A percentile compares a stretch with the other conserved stretches of the same genome.
Evolutionary conservation across 176 grass and related monocot genomes (phyloP).

Genomic region (Luzula sylvatica): DNA sequence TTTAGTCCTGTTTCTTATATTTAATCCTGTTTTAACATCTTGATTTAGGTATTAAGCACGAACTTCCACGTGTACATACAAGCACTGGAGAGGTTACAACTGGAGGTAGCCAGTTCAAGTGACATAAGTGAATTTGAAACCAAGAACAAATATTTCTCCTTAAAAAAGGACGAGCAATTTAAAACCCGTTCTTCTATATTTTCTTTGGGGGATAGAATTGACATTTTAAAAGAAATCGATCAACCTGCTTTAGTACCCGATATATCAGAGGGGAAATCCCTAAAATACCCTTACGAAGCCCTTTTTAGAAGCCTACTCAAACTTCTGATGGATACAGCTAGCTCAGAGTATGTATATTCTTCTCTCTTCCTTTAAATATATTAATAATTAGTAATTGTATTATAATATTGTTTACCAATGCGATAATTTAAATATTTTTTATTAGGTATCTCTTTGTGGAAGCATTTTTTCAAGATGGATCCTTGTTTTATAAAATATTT

Average conservation of each 20-base stretch:
- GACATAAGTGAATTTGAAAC: slow-evolving; percentile 53
- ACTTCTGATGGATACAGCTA: slow-evolving; percentile 89
- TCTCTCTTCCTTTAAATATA: neutral
- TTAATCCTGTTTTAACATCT: slow-evolving; percentile 1
- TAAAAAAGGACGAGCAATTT: slow-evolving; percentile 48
- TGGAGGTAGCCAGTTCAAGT: slow-evolving; percentile 43
- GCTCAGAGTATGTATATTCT: slow-evolving; percentile 55
- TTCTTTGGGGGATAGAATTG: slow-evolving; percentile 70
- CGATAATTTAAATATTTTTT: neutral
- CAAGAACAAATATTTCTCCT: slow-evolving; percentile 38
- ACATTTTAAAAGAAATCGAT: slow-evolving; percentile 91
- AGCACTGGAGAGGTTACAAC: slow-evolving; percentile 57
- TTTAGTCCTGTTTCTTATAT: neutral
- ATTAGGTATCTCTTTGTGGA: slow-evolving; percentile 71
- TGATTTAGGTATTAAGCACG: slow-evolving; percentile 48
- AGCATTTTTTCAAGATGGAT: slow-evolving; percentile 62
- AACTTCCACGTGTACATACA: slow-evolving; percentile 69
- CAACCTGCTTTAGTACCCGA: slow-evolving; percentile 66
- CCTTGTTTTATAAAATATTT: slow-evolving; percentile 71
- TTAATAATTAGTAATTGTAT: neutral
- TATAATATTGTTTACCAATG: neutral
- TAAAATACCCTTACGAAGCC: slow-evolving; percentile 68
- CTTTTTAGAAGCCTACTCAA: slow-evolving; percentile 89
- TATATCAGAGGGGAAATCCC: slow-evolving; percentile 61
- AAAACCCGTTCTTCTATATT: slow-evolving; percentile 63